Evolutionary conservation across 306 rosid species (phyloP).

Genomic region (Ochetophila trinervis): DNA sequence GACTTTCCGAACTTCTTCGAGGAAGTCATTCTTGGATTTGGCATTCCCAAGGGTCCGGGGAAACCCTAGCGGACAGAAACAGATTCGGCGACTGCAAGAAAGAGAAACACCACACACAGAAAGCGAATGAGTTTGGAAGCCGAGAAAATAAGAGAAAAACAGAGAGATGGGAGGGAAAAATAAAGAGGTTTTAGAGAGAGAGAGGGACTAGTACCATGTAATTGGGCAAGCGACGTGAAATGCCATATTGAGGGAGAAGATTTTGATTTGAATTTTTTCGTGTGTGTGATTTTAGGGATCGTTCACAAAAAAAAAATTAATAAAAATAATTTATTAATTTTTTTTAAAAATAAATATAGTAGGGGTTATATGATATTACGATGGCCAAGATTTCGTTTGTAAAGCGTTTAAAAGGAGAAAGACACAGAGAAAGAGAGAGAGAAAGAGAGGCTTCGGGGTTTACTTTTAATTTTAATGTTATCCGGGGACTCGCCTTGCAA

Average conservation of each 20-base stretch:
- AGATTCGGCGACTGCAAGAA: conserved; percentile 58
- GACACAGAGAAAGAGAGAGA: conserved; percentile 6
- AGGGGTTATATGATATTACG: neutral
- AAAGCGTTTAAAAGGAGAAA: conserved; percentile 8
- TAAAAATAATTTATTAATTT: neutral
- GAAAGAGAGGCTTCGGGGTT: neutral
- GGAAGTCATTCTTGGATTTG: conserved; percentile 39
- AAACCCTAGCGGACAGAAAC: conserved; percentile 73
- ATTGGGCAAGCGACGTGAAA: conserved; percentile 89
- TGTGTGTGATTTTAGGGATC: conserved; percentile 33
- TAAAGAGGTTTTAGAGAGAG: conserved; percentile 13
- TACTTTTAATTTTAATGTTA: neutral
- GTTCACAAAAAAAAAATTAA: conserved; percentile 16
- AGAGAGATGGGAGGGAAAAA: conserved; percentile 14
- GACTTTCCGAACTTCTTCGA: conserved; percentile 42
- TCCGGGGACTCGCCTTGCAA: too few species aligned
- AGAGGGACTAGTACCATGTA: conserved; percentile 47
- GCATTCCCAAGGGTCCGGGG: conserved; percentile 38
- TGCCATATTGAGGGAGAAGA: conserved; percentile 60
- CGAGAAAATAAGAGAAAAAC: conserved; percentile 4
- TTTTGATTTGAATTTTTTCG: conserved; percentile 41
- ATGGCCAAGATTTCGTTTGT: neutral
- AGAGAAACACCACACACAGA: conserved; percentile 3
- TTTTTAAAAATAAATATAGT: conserved; percentile 8
- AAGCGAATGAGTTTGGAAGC: neutral